Evolutionary conservation across 176 grass and related monocot species (phyloP).

Genomic region (Carex cristatella): DNA sequence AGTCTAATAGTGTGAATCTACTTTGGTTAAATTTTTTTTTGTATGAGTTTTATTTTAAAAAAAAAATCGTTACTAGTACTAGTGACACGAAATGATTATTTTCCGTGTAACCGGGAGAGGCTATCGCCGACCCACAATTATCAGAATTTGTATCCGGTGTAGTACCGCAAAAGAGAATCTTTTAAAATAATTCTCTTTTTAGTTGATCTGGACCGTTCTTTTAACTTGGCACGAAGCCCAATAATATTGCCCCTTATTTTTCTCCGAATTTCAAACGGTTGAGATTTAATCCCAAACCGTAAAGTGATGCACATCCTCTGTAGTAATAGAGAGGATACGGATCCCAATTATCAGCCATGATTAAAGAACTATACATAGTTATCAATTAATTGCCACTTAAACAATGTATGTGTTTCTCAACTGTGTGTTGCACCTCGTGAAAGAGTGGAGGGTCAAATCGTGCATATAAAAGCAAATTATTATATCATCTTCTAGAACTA

Average conservation of each 20-base stretch:
- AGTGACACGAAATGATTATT: not conserved
- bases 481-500: not conserved
- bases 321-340: no score
- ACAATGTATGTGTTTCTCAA: not conserved
- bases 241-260: no score
- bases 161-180: no score
- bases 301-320: no score
- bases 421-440: not conserved
- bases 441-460: conserved; percentile 1
- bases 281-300: no score
- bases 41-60: no score
- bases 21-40: no score
- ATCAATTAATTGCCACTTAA: not conserved
- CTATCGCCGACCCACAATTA: not conserved
- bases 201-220: no score
- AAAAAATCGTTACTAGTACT: not conserved
- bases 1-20: no score
- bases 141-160: not conserved
- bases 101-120: not conserved
- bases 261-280: no score
- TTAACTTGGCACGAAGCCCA: no score
- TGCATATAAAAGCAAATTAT: not conserved
- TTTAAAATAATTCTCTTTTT: no score
- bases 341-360: not conserved
- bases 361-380: not conserved